Base-by-base conservation (phyloP, 306 rosid species). In the Fragaria iinumae region DNA sequence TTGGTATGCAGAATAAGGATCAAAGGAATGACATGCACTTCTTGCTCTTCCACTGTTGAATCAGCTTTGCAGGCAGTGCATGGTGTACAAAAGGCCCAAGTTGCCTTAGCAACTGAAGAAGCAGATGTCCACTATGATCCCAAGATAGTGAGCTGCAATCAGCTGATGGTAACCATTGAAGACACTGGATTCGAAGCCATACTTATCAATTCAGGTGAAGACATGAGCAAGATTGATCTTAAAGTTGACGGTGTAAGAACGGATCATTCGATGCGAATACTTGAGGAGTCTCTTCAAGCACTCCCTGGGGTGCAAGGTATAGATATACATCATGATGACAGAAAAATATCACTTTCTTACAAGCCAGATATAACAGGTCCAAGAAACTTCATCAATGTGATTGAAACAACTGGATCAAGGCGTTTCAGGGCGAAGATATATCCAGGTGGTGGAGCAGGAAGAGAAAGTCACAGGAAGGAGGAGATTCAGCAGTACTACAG, bases 51-150 rank as follows among this genome's bases (percentile, higher is more conserved):
- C 48, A 82, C 90, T 0, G 79, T 87, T 11, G 96, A 89, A 76
- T 82, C 87, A 32, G 82, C 82, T 45, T 76, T 91, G 16, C 85
- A 76, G 75, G 75, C 78, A 29, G 44, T 86, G 57, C 68, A 69
- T 0, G 96, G 93, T 29, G 89, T 91, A 1, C 66, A 83, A 18
- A 66, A 81, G 45, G 91, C 87, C 0, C 89, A 60, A 56, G 96
- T 89, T 25, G 96, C 93, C 64, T 76, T 91, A 34, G 96, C 96
- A 7, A 91, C 91, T 1, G 90, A 87, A 80, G 96, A 87, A 83
- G 96, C 93, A 36, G 82, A 91, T 77, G 81, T 89, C 17, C 89
- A 79, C 21, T 91, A 89, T 72, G 91, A 86, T 49, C 87, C 93
- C 13, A 86, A 79, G 71, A 34, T 87, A 43, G 65, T 89, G 32